Evolutionary conservation across 2,329 filamentous ascomycete species (phyloP).

Genomic region (Pseudopyricularia cyperi): DNA sequence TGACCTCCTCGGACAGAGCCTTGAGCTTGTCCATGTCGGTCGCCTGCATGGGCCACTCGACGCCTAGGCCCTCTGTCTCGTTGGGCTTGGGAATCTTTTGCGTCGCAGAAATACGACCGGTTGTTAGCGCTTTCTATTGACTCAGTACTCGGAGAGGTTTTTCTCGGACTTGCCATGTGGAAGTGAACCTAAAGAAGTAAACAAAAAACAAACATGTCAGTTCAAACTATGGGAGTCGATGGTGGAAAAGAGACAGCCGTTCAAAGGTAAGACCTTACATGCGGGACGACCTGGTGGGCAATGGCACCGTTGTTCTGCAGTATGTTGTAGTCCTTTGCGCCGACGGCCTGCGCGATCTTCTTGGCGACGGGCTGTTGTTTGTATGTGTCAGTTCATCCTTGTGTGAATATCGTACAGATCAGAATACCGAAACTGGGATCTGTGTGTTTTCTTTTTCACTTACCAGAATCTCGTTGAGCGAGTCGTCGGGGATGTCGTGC

Average conservation of each 20-base stretch:
- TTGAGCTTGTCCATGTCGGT: conserved; percentile 75
- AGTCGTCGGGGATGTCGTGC: conserved; percentile 81
- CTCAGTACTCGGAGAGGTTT: no score
- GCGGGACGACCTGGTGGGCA: conserved; percentile 85
- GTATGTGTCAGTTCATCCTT: no score
- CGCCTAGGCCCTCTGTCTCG: conserved; percentile 59
- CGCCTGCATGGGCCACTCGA: conserved; percentile 59
- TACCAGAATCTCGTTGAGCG: conserved; percentile 70
- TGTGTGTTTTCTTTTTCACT: conserved; percentile 9
- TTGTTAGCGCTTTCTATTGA: neutral
- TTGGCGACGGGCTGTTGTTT: conserved; percentile 60
- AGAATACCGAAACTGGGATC: no score
- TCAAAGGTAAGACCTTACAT: conserved; percentile 66
- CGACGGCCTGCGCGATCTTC: conserved; percentile 67
- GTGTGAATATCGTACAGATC: no score
- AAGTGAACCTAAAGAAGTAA: conserved; percentile 59
- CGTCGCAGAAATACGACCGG: neutral
- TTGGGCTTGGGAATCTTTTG: conserved; percentile 86
- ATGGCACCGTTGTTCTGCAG: conserved; percentile 90
- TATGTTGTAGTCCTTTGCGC: conserved; percentile 76
- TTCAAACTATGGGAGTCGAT: neutral
- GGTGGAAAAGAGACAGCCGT: neutral
- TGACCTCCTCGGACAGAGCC: conserved; percentile 68
- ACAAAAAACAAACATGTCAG: neutral
- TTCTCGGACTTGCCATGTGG: conserved; percentile 56